These are phyloP conservation scores for Dactylonectria estremocensis DNA, from an alignment of 2,329 filamentous ascomycete species.

Conservation along the genomic window DNA sequence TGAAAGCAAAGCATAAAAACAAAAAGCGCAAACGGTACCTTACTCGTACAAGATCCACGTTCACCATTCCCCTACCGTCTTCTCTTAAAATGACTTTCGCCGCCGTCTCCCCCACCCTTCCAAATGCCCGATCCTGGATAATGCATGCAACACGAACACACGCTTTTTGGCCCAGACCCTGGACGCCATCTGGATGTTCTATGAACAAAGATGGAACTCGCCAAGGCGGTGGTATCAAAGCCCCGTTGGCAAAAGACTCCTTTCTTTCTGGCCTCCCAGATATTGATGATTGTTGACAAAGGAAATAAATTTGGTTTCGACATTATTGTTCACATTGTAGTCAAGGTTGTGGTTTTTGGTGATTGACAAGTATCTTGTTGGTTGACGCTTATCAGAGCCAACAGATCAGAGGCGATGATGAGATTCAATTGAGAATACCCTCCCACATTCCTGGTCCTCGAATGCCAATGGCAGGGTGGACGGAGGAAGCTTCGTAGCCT, in stretches of 20 bases:
- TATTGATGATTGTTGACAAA: conserved; percentile 48
- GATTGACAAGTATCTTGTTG: conserved; percentile 42
- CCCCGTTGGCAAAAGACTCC: conserved; percentile 49
- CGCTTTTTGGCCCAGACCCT: conserved; percentile 58
- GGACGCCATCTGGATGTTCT: conserved; percentile 53
- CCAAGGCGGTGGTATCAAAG: conserved; percentile 51
- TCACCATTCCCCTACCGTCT: conserved; percentile 39
- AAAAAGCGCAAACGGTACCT: conserved; percentile 43
- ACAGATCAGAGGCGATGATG: conserved; percentile 23
- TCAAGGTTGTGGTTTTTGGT: conserved; percentile 38
- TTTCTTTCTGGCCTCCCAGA: conserved; percentile 47
- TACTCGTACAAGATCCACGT: conserved; percentile 53
- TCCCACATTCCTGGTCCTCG: conserved; percentile 78
- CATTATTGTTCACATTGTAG: conserved; percentile 46
- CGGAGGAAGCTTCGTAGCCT: conserved; percentile 61
- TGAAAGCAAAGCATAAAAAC: conserved; percentile 39
- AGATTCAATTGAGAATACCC: conserved; percentile 69
- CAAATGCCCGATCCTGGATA: conserved; percentile 56
- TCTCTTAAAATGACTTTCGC: conserved; percentile 45
- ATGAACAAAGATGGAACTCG: conserved; percentile 49
- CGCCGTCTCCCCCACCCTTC: conserved; percentile 47
- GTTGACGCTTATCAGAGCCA: conserved; percentile 37
- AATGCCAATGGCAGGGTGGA: conserved; percentile 66
- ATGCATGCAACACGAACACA: conserved; percentile 59
- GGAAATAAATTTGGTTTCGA: conserved; percentile 46